Percentiles rank a stretch among this genome's conserved stretches.
These are phyloP conservation scores for Agarophyton chilense DNA, from an alignment of 23 red algal genomes.

Conservation along the genomic window DNA sequence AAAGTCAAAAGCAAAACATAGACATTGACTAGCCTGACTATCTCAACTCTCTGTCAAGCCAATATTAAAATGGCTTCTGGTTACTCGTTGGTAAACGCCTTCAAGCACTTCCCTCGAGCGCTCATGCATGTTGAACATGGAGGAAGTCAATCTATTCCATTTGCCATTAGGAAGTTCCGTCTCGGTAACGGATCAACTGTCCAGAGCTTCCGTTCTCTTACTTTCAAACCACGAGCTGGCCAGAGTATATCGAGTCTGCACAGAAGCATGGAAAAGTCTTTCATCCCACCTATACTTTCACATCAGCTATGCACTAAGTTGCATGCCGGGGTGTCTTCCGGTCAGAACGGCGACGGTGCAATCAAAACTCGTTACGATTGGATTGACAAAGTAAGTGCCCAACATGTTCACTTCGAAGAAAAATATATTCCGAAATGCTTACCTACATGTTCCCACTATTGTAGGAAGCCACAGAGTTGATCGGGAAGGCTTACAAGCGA, in stretches of 20 bases:
- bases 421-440: not conserved
- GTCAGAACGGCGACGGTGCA: not conserved
- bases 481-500: slow-evolving; percentile 65
- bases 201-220: not conserved
- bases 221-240: not conserved
- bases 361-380: not conserved
- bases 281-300: not conserved
- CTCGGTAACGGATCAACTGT: not conserved
- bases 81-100: not conserved
- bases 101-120: not conserved
- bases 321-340: not conserved
- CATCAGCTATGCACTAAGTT: not conserved
- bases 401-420: not conserved
- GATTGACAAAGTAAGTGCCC: slow-evolving; percentile 21
- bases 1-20: not conserved
- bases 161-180: not conserved
- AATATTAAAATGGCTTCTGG: not conserved
- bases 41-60: not conserved
- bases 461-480: slow-evolving; percentile 74
- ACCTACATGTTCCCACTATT: not conserved
- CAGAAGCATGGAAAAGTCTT: not conserved
- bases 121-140: not conserved
- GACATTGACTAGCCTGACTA: not conserved
- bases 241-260: not conserved
- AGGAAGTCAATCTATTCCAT: not conserved